Conservation (phyloP, 2,329 filamentous ascomycete genomes). For the Aspergillus piperis region DNA sequence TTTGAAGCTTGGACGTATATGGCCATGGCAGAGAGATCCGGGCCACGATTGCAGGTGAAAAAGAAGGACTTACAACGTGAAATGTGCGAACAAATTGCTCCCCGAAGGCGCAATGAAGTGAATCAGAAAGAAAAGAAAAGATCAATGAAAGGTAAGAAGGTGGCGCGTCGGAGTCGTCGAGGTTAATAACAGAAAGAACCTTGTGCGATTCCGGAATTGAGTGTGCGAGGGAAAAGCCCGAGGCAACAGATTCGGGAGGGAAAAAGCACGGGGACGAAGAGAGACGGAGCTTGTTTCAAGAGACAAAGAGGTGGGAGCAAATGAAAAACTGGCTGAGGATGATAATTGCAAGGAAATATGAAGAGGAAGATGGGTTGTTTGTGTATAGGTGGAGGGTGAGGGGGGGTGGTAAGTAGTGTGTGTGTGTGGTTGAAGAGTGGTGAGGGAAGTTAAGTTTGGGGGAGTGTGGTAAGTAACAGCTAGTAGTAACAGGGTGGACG, state of each 20-base stretch:
- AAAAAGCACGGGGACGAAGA: conserved; percentile 20
- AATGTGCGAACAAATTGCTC: not conserved
- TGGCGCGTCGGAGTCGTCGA: conserved; percentile 9
- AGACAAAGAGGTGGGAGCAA: not conserved
- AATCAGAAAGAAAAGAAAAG: conserved; percentile 9
- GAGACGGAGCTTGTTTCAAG: conserved; percentile 6
- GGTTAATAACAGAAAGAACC: conserved; percentile 27
- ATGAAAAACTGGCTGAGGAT: conserved; percentile 2
- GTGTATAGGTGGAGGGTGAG: not conserved
- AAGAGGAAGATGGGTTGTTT: not conserved
- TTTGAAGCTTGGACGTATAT: conserved; percentile 4
- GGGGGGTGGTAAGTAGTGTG: not conserved
- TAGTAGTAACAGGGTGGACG: not conserved
- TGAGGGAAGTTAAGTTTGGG: conserved; percentile 8
- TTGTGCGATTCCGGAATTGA: conserved; percentile 30
- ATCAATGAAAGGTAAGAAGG: conserved; percentile 21
- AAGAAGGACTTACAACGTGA: conserved; percentile 5
- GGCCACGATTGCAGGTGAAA: not conserved
- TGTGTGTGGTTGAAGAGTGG: not conserved
- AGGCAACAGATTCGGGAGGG: conserved; percentile 17
- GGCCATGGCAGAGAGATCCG: not conserved
- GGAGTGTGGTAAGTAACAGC: conserved; percentile 7
- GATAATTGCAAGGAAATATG: conserved; percentile 2
- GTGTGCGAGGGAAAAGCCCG: conserved; percentile 22
- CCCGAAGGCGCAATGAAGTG: conserved; percentile 10